phyloP scores from a whole-genome alignment of 2,329 filamentous ascomycete genomes.

The Plectosphaerella plurivora region DNA sequence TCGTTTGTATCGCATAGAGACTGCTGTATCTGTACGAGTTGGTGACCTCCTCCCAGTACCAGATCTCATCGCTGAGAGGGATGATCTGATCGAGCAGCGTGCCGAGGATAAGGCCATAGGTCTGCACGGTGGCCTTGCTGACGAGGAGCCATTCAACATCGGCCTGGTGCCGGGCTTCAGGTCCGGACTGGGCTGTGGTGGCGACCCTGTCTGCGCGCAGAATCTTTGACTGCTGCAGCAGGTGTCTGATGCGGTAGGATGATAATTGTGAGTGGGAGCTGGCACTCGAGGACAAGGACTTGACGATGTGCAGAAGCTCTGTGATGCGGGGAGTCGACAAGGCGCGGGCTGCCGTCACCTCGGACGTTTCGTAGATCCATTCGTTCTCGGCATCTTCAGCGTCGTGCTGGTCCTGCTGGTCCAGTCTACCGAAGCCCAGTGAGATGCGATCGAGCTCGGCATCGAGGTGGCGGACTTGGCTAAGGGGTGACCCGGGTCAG shows the following conservation, averaged over 20 bases:
- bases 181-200: conserved; percentile 11
- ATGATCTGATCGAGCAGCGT: conserved; percentile 78
- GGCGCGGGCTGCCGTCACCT: conserved; percentile 29
- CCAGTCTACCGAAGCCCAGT: conserved; percentile 23
- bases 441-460: conserved; percentile 62
- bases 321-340: conserved; percentile 50
- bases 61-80: conserved; percentile 78
- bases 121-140: conserved; percentile 88
- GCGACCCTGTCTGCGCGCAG: not conserved
- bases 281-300: conserved; percentile 65
- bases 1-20: conserved; percentile 82
- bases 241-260: conserved; percentile 50
- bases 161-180: conserved; percentile 19
- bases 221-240: conserved; percentile 61
- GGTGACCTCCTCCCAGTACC: conserved; percentile 92
- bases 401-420: conserved; percentile 12
- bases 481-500: conserved; percentile 16
- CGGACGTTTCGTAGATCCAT: not conserved
- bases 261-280: conserved; percentile 60
- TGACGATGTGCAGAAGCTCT: conserved; percentile 64
- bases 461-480: conserved; percentile 60
- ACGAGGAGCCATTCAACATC: conserved; percentile 89
- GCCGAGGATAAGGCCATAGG: conserved; percentile 75
- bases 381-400: conserved; percentile 3
- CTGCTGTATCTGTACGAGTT: conserved; percentile 73